Percentiles rank a stretch among this genome's conserved stretches.
Conservation (phyloP, 495 filamentous ascomycete species). For the Penicillium maclennaniae region DNA sequence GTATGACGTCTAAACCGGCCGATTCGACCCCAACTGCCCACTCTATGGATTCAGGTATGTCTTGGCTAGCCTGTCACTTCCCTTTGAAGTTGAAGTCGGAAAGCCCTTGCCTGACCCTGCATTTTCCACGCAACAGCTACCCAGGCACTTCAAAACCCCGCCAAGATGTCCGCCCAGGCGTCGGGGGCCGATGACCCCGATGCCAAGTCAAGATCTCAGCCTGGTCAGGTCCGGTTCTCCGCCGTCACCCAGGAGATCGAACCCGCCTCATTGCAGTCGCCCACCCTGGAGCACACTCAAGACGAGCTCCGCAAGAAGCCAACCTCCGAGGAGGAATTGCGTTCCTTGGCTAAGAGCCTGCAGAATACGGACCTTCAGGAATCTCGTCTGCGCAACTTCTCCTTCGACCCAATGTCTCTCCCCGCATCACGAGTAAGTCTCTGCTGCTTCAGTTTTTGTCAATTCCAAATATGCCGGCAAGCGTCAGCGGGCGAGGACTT, state of each 20-base stretch:
- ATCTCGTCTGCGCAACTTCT: conserved; percentile 75
- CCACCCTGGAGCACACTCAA: conserved; percentile 25
- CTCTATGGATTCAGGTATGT: conserved; percentile 36
- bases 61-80: conserved; percentile 12
- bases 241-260: conserved; percentile 76
- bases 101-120: conserved; percentile 16
- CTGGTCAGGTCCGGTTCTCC: conserved; percentile 71
- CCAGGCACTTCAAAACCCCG: conserved; percentile 19
- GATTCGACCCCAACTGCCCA: conserved; percentile 25
- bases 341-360: conserved; percentile 66
- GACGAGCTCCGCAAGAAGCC: conserved; percentile 32
- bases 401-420: conserved; percentile 81
- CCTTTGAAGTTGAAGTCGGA: background rate
- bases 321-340: conserved; percentile 56
- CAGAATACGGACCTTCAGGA: conserved; percentile 74
- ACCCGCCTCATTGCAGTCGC: conserved; percentile 31
- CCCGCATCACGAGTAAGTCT: conserved; percentile 77
- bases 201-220: conserved; percentile 32
- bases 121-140: conserved; percentile 16
- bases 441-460: background rate
- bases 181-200: conserved; percentile 28
- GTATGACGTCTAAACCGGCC: conserved; percentile 45
- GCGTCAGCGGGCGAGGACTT: background rate
- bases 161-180: conserved; percentile 27
- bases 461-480: background rate